phyloP scores from a whole-genome alignment of 1,284 basidiomycete genomes.

The Ustilago xerochloae region DNA sequence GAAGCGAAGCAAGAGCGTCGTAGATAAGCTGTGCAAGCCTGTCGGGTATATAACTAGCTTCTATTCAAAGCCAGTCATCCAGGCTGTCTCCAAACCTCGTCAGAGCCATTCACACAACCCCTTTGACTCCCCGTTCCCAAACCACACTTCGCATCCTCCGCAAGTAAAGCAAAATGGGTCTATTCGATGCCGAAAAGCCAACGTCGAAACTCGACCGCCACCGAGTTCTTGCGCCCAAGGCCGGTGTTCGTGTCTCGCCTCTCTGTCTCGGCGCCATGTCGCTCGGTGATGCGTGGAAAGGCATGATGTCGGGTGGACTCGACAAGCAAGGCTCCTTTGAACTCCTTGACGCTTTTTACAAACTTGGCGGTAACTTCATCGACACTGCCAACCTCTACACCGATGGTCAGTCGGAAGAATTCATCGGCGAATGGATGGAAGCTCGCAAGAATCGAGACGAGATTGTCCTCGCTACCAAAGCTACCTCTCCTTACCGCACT shows the following conservation, averaged over 20 bases:
- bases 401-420: slow-evolving; percentile 72
- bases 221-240: slow-evolving; percentile 70
- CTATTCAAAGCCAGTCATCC: too few species aligned
- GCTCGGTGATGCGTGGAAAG: slow-evolving; percentile 71
- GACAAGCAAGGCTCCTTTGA: slow-evolving; percentile 45
- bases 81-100: neutral
- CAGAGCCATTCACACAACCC: neutral
- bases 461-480: slow-evolving; percentile 74
- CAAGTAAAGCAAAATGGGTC: slow-evolving; percentile 14
- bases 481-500: slow-evolving; percentile 66
- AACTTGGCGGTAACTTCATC: slow-evolving; percentile 72
- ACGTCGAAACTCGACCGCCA: slow-evolving; percentile 63
- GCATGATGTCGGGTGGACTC: slow-evolving; percentile 36
- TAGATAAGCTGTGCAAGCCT: too few species aligned
- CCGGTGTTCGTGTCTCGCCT: slow-evolving; percentile 71
- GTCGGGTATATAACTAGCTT: too few species aligned
- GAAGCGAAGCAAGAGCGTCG: too few species aligned
- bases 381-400: slow-evolving; percentile 74
- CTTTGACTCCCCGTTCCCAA: neutral
- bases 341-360: slow-evolving; percentile 51
- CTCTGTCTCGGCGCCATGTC: slow-evolving; percentile 72
- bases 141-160: neutral
- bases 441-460: slow-evolving; percentile 73
- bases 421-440: slow-evolving; percentile 75
- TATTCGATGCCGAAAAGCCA: slow-evolving; percentile 44